Base-by-base conservation (phyloP, 1,284 basidiomycete genomes). In the Microbotryum silenes-acaulis region DNA sequence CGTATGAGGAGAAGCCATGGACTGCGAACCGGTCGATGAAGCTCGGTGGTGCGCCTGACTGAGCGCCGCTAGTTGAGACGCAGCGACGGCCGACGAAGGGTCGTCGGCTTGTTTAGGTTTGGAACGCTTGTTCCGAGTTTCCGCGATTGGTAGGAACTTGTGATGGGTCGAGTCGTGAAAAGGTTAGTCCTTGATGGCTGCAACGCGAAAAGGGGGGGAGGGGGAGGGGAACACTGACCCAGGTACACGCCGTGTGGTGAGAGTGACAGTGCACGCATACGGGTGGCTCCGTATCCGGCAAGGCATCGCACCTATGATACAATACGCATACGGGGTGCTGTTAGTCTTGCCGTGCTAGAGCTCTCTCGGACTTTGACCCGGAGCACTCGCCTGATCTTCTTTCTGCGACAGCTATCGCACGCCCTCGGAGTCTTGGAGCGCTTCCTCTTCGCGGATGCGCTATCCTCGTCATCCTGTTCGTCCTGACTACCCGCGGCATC, bases 71-170 rank as follows among this genome's bases (percentile, higher is more conserved):
- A 49, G 51, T 77, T 66, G 37, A 18, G 37, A 42, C 16, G 37
- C 37, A 42, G 37, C 37, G 4, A 42, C 37, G 37, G 37, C 37
- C 37, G 37, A 42, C 14, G 37, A 42, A 42, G 37, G 14, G 10
- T 42, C 37, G 37, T 42, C 37, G 37, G 89, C 86, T 69, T 86
- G 86, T 67, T 86, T 85, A 51, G 82, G 66, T 70, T 87, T 86
- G 78, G 91, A 90, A 79, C 94, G 94, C 80, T 97, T 97, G 82
- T 97, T 97, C 16, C 93, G 85, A 0, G 93, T 98, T 76, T 97
- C 94, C 21, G 93, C 91, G 72, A 98, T 97, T 55, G 94, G 94
- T 23, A 97, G 82, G 80, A 96, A 96, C 71, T 70, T 21, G 42
- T 10, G 20, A 7, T 1, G 20, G 3, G 3, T 1, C 31, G 33